Percentiles rank a stretch among this genome's conserved stretches.
Conservation (phyloP, 148 eudicot genomes). For the Amaranthus hypochondriacus region DNA sequence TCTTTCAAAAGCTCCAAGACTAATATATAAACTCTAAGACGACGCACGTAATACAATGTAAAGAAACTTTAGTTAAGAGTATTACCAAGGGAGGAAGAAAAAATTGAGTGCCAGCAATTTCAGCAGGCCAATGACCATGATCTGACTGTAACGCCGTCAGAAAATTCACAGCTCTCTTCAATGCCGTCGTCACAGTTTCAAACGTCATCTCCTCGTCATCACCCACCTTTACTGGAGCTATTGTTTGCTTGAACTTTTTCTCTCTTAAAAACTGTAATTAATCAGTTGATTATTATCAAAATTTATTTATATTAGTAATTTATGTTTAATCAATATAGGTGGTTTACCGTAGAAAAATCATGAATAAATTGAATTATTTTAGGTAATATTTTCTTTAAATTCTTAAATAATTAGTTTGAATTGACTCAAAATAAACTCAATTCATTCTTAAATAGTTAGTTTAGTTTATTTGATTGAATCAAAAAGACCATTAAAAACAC, state of each 20-base stretch:
- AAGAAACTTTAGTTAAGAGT: not conserved
- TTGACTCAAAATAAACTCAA: too few relatives aligned
- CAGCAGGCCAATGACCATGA: constrained; percentile 71
- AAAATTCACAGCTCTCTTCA: constrained; percentile 30
- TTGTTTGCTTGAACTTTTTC: constrained; percentile 38
- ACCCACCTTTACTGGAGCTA: constrained; percentile 40
- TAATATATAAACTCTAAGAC: not conserved
- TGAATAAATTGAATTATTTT: too few relatives aligned
- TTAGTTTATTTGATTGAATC: too few relatives aligned
- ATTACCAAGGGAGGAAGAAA: constrained; percentile 53
- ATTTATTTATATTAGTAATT: too few relatives aligned
- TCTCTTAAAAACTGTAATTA: constrained; percentile 34
- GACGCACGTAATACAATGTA: not conserved
- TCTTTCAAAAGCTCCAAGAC: too few relatives aligned
- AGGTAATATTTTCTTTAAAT: too few relatives aligned
- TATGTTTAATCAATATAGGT: not conserved
- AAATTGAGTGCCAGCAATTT: constrained; percentile 41
- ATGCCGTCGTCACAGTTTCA: constrained; percentile 30
- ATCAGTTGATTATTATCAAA: not conserved
- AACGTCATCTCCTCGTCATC: constrained; percentile 40
- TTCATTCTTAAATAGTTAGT: too few relatives aligned
- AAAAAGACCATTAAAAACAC: too few relatives aligned
- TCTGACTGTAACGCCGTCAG: constrained; percentile 39
- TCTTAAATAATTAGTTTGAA: too few relatives aligned
- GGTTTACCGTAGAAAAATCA: too few relatives aligned